Evolutionary conservation across 176 grass and related monocot species (phyloP).

Genomic region (Hordeum vulgare): MorexV3_pseudomolecules_assembly NC_058521.1:27562196-27562695

Average conservation of each 20-base stretch:
- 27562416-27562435: background rate
- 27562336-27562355: background rate
- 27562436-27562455: background rate
- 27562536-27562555: conserved; percentile 64
- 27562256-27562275: conserved; percentile 1
- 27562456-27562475: too few relatives aligned
- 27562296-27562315: background rate
- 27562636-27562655: conserved; percentile 85
- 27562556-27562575: conserved; percentile 93
- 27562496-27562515: conserved; percentile 64
- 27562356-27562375: background rate
- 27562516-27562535: conserved; percentile 99
- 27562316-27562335: background rate
- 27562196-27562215: background rate
- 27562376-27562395: background rate
- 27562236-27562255: too few relatives aligned
- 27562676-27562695: conserved; percentile 70
- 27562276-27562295: background rate
- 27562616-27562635: conserved; percentile 93
- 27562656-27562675: conserved; percentile 90
- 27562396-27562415: background rate
- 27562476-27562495: too few relatives aligned
- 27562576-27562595: conserved; percentile 96
- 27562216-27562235: background rate
- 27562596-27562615: conserved; percentile 99